Evolutionary conservation across 202 grass and related monocot species (phyloP).

Genomic region (Carex arenaria): DNA sequence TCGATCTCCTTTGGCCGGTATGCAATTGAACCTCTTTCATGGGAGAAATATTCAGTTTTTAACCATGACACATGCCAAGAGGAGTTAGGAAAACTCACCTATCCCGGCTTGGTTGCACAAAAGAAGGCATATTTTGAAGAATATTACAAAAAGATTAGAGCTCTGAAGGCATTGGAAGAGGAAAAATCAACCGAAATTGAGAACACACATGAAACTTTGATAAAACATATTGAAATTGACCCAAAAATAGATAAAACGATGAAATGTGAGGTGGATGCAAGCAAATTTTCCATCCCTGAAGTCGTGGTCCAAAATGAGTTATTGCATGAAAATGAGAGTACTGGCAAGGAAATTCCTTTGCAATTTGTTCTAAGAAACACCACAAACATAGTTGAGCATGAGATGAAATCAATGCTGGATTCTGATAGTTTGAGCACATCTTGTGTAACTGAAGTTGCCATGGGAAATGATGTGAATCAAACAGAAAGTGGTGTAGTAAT

Average conservation of each 20-base stretch:
- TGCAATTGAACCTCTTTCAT: constrained; percentile 58
- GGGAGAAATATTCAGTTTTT: constrained; percentile 81
- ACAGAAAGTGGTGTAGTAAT: background rate
- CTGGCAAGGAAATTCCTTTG: background rate
- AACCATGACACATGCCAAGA: constrained; percentile 55
- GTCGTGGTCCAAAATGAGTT: background rate
- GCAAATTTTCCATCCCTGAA: background rate
- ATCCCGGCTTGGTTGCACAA: constrained; percentile 71
- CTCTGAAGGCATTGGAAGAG: constrained; percentile 39
- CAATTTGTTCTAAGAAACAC: background rate
- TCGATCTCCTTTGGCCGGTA: constrained; percentile 83
- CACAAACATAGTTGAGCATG: background rate
- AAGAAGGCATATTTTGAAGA: constrained; percentile 95
- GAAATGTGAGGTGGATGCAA: background rate
- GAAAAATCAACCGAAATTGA: background rate
- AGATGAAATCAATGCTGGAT: background rate
- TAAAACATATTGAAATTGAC: background rate
- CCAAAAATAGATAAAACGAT: background rate
- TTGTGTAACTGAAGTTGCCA: constrained; percentile 10
- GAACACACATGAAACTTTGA: background rate
- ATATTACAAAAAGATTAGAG: constrained; percentile 58
- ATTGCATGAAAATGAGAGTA: background rate
- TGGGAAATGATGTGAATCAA: background rate
- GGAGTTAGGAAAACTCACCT: constrained; percentile 58
- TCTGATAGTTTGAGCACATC: constrained; percentile 10